phyloP scores from a whole-genome alignment of 2,329 filamentous ascomycete genomes.

The Fusarium transvaalense region DNA sequence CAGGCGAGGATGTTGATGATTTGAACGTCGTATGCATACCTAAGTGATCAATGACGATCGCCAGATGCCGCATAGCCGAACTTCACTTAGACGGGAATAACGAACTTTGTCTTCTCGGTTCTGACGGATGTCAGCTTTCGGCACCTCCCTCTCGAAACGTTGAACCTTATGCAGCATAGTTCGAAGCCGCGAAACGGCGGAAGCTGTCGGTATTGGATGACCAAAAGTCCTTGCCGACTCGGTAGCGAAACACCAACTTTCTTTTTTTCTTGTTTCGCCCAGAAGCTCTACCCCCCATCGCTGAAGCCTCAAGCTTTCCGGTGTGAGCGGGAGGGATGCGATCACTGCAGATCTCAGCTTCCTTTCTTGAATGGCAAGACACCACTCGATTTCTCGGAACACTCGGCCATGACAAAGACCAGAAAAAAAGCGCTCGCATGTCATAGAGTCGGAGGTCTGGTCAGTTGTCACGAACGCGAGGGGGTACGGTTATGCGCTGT shows the following conservation, averaged over 20 bases:
- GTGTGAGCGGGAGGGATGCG: constrained; percentile 8
- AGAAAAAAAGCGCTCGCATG: constrained; percentile 17
- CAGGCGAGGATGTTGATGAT: neutral
- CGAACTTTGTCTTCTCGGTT: constrained; percentile 19
- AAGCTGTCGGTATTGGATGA: neutral
- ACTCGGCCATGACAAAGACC: constrained; percentile 26
- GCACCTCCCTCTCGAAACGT: neutral
- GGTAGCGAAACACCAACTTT: constrained; percentile 10
- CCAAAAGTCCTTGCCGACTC: neutral
- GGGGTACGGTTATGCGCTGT: neutral
- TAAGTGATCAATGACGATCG: constrained; percentile 12
- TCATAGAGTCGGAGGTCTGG: constrained; percentile 5
- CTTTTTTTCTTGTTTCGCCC: neutral
- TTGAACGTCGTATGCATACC: neutral
- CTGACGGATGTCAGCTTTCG: constrained; percentile 27
- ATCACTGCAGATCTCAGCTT: constrained; percentile 14
- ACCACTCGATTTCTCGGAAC: constrained; percentile 9
- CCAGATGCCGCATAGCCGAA: constrained; percentile 10
- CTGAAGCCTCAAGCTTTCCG: neutral
- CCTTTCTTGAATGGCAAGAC: neutral
- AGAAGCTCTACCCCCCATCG: neutral
- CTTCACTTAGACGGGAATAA: constrained; percentile 15
- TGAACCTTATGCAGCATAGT: constrained; percentile 9
- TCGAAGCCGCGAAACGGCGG: neutral
- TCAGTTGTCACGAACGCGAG: constrained; percentile 4